Evolutionary conservation across 305 asterid genomes (phyloP).

Genomic region (Ruellia speciosa): DNA sequence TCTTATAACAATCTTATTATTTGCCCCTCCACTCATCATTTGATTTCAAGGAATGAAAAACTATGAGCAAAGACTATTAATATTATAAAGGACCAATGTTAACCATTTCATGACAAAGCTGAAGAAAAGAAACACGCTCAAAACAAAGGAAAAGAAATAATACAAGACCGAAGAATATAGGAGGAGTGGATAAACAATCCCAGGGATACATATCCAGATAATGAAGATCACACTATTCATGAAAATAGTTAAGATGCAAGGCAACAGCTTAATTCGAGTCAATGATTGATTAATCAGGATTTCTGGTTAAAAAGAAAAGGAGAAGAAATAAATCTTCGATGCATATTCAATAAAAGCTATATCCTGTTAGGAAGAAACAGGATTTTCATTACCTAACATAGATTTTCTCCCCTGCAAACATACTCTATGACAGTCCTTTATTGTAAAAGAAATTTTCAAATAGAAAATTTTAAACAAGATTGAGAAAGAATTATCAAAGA

Average conservation of each 20-base stretch:
- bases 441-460: conserved; percentile 15
- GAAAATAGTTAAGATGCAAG: conserved; percentile 21
- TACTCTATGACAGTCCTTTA: conserved; percentile 29
- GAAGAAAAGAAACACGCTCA: background rate
- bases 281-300: conserved; percentile 20
- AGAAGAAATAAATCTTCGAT: conserved; percentile 28
- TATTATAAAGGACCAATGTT: conserved; percentile 12
- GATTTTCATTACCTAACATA: conserved; percentile 32
- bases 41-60: conserved; percentile 11
- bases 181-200: background rate
- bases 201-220: conserved; percentile 8
- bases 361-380: conserved; percentile 27
- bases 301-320: background rate
- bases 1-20: background rate
- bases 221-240: conserved; percentile 21
- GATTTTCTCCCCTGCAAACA: conserved; percentile 20
- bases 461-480: too few relatives aligned
- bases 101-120: conserved; percentile 7
- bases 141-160: conserved; percentile 15
- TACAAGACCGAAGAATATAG: background rate
- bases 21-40: too few relatives aligned
- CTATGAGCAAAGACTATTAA: conserved; percentile 1
- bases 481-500: too few relatives aligned
- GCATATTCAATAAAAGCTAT: conserved; percentile 32
- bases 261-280: conserved; percentile 12